Evolutionary conservation across 2,329 filamentous ascomycete genomes (phyloP), one percentile per base, ranked within the genome.

Genomic region (Trichocomaceae sp.): DNA sequence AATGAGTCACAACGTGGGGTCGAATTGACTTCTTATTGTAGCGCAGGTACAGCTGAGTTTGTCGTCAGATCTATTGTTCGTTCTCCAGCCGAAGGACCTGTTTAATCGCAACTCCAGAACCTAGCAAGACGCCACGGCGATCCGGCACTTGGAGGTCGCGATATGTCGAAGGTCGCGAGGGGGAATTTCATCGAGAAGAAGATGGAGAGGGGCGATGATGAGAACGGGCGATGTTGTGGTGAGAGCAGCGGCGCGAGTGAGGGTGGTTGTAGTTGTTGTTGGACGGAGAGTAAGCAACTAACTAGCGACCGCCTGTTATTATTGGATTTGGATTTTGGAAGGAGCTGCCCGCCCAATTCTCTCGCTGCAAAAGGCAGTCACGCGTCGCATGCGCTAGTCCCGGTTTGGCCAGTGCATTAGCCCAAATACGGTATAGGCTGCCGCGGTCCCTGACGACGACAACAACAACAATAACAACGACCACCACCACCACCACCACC

Each of bases 201-300:
- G 29, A 17, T 23, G 19, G 29, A 19, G 42, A 52, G 29, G 13
- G 22, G 15, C 17, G 23, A 13, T 22, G 29, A 19, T 5, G n/a
- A 19, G 3, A 39, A 17, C 22, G 13, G 35, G 17, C n/a, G 4
- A 19, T 31, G 48, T 19, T 31, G 48, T 15, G n/a, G 48, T 42
- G 35, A 42, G 17, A 42, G 48, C 10, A 33, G n/a, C 7, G 39
- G 48, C 3, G 9, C 4, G 31, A 29, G 7, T 9, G 26, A 29
- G 26, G 26, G 26, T 8, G 23, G 23, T 44, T 50, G 50, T 52
- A 46, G 50, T 52, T 44, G 41, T 52, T 23, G 48, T 31, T 31
- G 19, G 48, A 42, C 47, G 31, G 31, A 15, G 12, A 13, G 31
- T 35, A n/a, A n/a, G n/a, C n/a, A n/a, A n/a, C n/a, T n/a, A n/a